These are phyloP conservation scores for Pezicula radicicola DNA, from an alignment of 2,329 filamentous ascomycete genomes.

Conservation along the genomic window DNA sequence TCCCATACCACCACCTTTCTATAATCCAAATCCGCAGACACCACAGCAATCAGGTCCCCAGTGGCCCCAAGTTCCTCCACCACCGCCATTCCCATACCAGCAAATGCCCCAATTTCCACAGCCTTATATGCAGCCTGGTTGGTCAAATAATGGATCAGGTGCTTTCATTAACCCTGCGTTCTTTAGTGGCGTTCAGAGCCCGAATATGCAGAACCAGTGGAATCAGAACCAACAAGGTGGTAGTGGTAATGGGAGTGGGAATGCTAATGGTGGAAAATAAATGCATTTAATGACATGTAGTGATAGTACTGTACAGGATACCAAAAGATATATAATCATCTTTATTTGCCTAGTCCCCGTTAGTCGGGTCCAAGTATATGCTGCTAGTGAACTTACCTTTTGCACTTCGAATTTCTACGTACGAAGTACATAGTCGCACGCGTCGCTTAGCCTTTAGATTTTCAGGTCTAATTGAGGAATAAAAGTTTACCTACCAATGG, in stretches of 20 bases:
- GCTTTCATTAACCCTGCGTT: conserved; percentile 28
- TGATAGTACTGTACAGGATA: too few species aligned
- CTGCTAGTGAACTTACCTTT: too few species aligned
- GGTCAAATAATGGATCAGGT: conserved; percentile 16
- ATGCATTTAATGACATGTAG: too few species aligned
- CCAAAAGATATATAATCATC: too few species aligned
- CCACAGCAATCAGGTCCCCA: conserved; percentile 20
- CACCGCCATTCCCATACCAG: conserved; percentile 9
- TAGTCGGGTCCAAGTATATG: too few species aligned
- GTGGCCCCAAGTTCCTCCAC: conserved; percentile 20
- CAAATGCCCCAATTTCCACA: conserved; percentile 13
- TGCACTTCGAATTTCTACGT: too few species aligned
- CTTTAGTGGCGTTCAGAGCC: conserved; percentile 15
- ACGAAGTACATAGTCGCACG: too few species aligned
- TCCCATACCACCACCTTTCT: conserved; percentile 9
- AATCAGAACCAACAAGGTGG: conserved; percentile 11
- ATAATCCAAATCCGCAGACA: conserved; percentile 11
- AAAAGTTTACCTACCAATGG: too few species aligned
- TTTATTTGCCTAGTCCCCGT: too few species aligned
- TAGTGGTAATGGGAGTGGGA: conserved; percentile 2
- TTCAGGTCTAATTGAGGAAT: too few species aligned
- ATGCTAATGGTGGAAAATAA: too few species aligned
- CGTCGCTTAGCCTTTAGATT: too few species aligned
- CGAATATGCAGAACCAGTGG: conserved; percentile 18
- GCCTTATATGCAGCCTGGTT: conserved; percentile 15